A percentile compares a stretch with the other conserved stretches of the same genome.
Evolutionary conservation across 73 alveolate genomes (phyloP).

Genomic region (Paramecium caudatum): DNA sequence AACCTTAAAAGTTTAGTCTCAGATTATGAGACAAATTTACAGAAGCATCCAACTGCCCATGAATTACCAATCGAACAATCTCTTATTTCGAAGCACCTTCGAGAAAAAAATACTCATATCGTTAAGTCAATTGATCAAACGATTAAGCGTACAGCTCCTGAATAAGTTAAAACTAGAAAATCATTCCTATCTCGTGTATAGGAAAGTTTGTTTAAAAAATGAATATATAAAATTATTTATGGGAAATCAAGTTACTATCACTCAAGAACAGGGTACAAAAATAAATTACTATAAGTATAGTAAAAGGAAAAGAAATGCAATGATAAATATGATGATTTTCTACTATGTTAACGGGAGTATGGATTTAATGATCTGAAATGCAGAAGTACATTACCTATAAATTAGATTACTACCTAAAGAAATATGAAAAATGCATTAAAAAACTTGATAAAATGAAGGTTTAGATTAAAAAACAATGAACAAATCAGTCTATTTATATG

Average conservation of each 20-base stretch:
- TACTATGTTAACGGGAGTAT: conserved; percentile 65
- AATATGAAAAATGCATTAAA: conserved; percentile 38
- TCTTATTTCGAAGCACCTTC: background rate
- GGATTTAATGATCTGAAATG: conserved; percentile 71
- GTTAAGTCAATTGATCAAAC: background rate
- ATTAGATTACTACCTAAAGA: conserved; percentile 32
- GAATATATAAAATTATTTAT: background rate
- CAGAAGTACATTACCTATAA: conserved; percentile 6
- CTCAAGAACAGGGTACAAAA: conserved; percentile 2
- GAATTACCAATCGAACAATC: conserved; percentile 29
- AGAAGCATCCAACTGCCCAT: background rate
- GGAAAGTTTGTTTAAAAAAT: conserved; percentile 19
- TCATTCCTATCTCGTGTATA: background rate
- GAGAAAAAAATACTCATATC: background rate
- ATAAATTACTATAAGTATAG: background rate
- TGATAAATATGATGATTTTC: conserved; percentile 73
- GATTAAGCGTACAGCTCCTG: background rate
- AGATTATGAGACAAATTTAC: conserved; percentile 4
- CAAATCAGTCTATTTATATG: conserved; percentile 8
- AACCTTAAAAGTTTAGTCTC: conserved; percentile 24
- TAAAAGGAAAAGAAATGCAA: conserved; percentile 67
- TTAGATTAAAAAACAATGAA: background rate
- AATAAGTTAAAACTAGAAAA: conserved; percentile 12
- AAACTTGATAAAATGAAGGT: background rate
- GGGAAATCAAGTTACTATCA: conserved; percentile 23